Percentiles rank a stretch among this genome's conserved stretches.
phyloP scores from a whole-genome alignment of 257 asterid genomes.

The Solanum etuberosum region DNA sequence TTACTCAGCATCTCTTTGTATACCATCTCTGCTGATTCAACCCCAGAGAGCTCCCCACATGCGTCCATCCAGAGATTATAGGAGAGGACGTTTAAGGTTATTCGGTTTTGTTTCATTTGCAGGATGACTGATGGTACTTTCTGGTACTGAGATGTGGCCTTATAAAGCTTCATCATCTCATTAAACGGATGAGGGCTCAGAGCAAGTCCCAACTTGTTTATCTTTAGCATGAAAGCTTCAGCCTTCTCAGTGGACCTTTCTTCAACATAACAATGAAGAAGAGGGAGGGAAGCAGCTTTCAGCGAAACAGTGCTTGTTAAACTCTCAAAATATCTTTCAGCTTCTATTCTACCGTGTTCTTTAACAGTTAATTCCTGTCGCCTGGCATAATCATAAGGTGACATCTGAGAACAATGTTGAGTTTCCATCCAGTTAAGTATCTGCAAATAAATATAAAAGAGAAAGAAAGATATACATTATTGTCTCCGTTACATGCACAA shows the following conservation, averaged over 20 bases:
- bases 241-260: constrained; percentile 23
- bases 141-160: constrained; percentile 17
- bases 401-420: constrained; percentile 7
- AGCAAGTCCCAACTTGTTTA: constrained; percentile 13
- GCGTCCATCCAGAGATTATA: constrained; percentile 37
- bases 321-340: constrained; percentile 23
- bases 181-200: constrained; percentile 23
- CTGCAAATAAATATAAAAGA: background rate
- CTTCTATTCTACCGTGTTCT: constrained; percentile 6
- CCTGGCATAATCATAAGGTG: constrained; percentile 13
- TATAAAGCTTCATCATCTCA: constrained; percentile 39
- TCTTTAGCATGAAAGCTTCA: constrained; percentile 24
- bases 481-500: background rate
- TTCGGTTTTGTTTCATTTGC: constrained; percentile 25
- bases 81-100: constrained; percentile 25
- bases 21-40: constrained; percentile 19
- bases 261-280: constrained; percentile 21
- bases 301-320: constrained; percentile 11
- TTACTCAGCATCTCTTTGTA: constrained; percentile 23
- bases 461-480: background rate
- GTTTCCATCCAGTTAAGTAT: constrained; percentile 22
- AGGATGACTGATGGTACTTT: constrained; percentile 21
- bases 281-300: constrained; percentile 25
- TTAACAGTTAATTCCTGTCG: constrained; percentile 15
- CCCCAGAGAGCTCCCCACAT: constrained; percentile 18